Conservation (phyloP, 1,284 basidiomycete species). For the Ustilago loliicola region DNA sequence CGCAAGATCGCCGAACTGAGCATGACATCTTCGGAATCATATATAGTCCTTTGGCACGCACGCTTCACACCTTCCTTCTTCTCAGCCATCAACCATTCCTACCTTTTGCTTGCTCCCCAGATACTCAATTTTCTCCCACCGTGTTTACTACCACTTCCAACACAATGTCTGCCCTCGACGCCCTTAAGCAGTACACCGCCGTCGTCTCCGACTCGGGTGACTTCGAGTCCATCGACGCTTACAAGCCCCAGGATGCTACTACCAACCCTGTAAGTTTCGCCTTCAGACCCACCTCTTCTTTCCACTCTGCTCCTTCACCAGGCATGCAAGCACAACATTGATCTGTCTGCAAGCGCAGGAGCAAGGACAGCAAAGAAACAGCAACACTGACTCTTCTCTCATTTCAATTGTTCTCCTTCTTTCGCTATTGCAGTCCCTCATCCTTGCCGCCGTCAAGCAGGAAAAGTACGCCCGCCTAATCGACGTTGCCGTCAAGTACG, state of each 20-base stretch:
- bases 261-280: conserved; percentile 66
- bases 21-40: background rate
- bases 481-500: conserved; percentile 84
- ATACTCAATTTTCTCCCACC: conserved; percentile 3
- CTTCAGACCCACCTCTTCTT: background rate
- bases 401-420: background rate
- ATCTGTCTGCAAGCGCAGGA: background rate
- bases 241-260: conserved; percentile 71
- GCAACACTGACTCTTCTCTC: conserved; percentile 3
- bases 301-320: background rate
- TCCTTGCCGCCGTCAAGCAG: conserved; percentile 93
- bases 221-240: conserved; percentile 68
- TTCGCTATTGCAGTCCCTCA: conserved; percentile 71
- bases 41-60: conserved; percentile 6
- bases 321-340: background rate
- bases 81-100: background rate
- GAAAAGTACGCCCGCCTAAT: conserved; percentile 86
- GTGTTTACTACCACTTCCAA: conserved; percentile 7
- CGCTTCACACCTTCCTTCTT: background rate
- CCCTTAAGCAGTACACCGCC: conserved; percentile 68
- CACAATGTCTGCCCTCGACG: conserved; percentile 65
- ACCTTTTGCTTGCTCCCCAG: background rate
- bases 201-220: conserved; percentile 70
- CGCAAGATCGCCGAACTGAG: conserved; percentile 11
- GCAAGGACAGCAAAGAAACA: background rate